A percentile compares a stretch with the other conserved stretches of the same genome.
phyloP scores from a whole-genome alignment of 2,329 filamentous ascomycete genomes.

The Fusarium camptoceras region DNA sequence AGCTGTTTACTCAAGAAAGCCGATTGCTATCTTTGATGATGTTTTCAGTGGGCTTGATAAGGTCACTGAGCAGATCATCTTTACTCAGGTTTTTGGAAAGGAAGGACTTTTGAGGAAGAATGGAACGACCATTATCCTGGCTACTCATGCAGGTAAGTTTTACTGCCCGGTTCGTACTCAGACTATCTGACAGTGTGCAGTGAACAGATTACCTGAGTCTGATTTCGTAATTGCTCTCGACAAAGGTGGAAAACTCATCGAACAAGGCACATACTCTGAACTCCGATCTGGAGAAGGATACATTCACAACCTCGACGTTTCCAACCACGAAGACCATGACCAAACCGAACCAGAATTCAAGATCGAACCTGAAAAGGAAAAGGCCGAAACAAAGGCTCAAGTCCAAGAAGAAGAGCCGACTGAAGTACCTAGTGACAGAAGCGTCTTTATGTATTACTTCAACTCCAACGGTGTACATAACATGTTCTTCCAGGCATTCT shows the following conservation, averaged over 20 bases:
- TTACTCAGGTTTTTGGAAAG: slow-evolving; percentile 53
- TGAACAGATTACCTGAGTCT: slow-evolving; percentile 53
- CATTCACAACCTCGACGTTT: slow-evolving; percentile 52
- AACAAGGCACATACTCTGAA: slow-evolving; percentile 55
- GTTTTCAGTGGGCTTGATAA: slow-evolving; percentile 56
- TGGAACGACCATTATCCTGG: slow-evolving; percentile 48
- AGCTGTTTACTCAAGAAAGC: slow-evolving; percentile 50
- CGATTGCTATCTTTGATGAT: slow-evolving; percentile 54
- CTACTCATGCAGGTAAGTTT: slow-evolving; percentile 51
- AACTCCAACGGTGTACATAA: slow-evolving; percentile 38
- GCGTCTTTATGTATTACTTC: slow-evolving; percentile 49
- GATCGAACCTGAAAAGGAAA: neutral
- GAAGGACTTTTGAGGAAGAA: slow-evolving; percentile 51
- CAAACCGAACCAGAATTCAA: neutral
- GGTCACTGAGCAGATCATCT: slow-evolving; percentile 56
- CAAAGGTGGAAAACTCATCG: slow-evolving; percentile 53
- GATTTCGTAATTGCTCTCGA: slow-evolving; percentile 60
- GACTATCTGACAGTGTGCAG: slow-evolving; percentile 16
- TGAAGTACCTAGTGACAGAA: slow-evolving; percentile 38
- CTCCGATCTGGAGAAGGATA: slow-evolving; percentile 54
- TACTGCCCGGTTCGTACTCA: neutral
- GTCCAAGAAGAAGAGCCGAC: slow-evolving; percentile 2
- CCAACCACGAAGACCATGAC: slow-evolving; percentile 35
- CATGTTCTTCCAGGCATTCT: slow-evolving; percentile 26
- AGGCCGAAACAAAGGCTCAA: neutral